Base-by-base conservation (phyloP, 73 alveolate species). In the Breviolum minutum region DNA sequence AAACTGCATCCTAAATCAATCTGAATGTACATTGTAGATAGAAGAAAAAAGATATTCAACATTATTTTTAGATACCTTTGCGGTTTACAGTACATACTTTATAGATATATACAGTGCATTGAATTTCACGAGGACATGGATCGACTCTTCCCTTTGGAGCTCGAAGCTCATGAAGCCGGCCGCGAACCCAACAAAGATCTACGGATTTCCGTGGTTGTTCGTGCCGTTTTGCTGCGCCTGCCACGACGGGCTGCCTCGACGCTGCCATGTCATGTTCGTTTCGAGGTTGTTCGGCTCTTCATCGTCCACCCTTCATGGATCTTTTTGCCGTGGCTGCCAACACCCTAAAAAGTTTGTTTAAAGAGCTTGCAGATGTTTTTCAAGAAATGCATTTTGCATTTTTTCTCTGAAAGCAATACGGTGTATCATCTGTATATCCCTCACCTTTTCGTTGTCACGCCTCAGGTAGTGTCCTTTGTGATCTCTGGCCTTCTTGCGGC, bases 401-500 rank as follows among this genome's bases (percentile, higher is more conserved):
- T 40, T 40, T 40, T 40, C 54, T 40, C 54, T 40, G 54, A 40
- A 40, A 40, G 54, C 54, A 40, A 40, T 40, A 2, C 54, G 54
- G 54, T 40, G 3, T 40, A 40, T 40, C 54, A 40, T 40, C 54
- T 40, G 54, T 40, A 40, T 40, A 40, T 40, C 54, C 54, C 54
- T 40, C 54, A 68, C 24, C 77, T 17, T 68, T 14, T 14, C n/a
- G 86, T 77, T 77, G 26, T 12, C 16, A 10, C 24, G 6, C 22
- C 64, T 19, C 19, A 91, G 98, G 98, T 32, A 48, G 64, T 92
- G 26, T 92, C 98, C 64, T 92, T 92, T 62, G 98, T 64, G 80
- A 63, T 92, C 91, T 92, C 98, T n/a, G 98, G 70, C 66, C 90
- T 92, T 7, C 87, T 80, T 27, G 98, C 90, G 24, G 91, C 91